Base-by-base conservation (phyloP, 176 grass and related monocot species). In the Cenchrus fungigraminus region DNA sequence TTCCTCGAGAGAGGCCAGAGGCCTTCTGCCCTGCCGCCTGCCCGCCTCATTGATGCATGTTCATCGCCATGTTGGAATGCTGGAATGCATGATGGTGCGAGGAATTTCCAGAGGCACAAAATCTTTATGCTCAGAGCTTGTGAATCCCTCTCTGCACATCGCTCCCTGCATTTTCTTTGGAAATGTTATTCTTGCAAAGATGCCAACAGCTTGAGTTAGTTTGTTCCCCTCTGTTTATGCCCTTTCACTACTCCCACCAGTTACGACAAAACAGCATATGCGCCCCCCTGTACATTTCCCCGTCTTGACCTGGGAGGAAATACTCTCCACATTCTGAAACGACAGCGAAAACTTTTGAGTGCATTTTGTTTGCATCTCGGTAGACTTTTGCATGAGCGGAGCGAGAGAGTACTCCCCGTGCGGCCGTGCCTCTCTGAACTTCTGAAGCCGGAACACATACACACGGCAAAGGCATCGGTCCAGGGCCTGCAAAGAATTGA, bases 101-200 rank as follows among this genome's bases (percentile, higher is more conserved):
- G 88, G 88, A 83, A 87, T 82, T 90, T 83, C 71, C 70, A 51
- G 79, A 8, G 34, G 47, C 32, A 72, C 52, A 20, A 87, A 28
- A 86, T 86, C 84, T 79, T 37, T 13, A 20, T 76, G 76, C 42
- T 29, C 87, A 75, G 76, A 31, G n/a, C 69, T 12, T 16, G 54
- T 63, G 82, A 76, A 85, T 89, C 82, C 80, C 60, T 44, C 37
- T 40, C 37, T 40, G 37, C 37, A 40, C 37, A 40, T 40, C 37
- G 37, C 40, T 46, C 45, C 45, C 8, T 9, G 17, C 17, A 6
- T 13, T 49, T 22, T 10, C 25, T 77, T 37, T 6, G 8, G 17
- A 16, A 4, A 15, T 42, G 22, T 78, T 19, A 16, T 20, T 28
- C 49, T 64, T 4, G 29, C 14, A 79, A 78, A 78, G 58, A 3